phyloP scores from a whole-genome alignment of 2,329 filamentous ascomycete species.

The Seiridium unicorne region DNA sequence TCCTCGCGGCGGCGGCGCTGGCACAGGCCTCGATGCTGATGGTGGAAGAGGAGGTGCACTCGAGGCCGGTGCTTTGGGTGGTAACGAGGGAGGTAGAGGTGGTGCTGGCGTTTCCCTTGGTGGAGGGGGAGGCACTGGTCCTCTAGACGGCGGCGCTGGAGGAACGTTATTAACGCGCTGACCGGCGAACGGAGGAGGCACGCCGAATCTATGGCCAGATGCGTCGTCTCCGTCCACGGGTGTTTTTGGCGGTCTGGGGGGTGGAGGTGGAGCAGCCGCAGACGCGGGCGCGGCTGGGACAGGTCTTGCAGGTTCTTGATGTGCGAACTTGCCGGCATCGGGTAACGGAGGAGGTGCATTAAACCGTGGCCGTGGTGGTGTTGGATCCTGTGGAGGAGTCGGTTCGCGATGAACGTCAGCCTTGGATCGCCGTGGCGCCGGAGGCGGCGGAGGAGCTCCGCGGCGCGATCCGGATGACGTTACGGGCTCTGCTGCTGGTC shows the following conservation, averaged over 20 bases:
- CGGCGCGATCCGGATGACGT: slow-evolving; percentile 37
- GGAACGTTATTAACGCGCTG: slow-evolving; percentile 59
- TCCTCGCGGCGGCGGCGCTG: slow-evolving; percentile 46
- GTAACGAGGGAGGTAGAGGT: slow-evolving; percentile 39
- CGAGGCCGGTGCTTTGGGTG: slow-evolving; percentile 45
- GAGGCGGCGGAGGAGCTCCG: slow-evolving; percentile 51
- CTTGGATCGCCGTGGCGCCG: slow-evolving; percentile 60
- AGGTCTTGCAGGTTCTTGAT: slow-evolving; percentile 46
- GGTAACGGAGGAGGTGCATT: slow-evolving; percentile 83
- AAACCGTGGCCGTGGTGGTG: slow-evolving; percentile 73
- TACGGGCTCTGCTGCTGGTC: slow-evolving; percentile 26
- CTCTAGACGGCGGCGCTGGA: slow-evolving; percentile 73
- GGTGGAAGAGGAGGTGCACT: slow-evolving; percentile 47
- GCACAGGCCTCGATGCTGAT: slow-evolving; percentile 48
- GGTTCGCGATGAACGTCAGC: slow-evolving; percentile 43
- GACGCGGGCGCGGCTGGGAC: slow-evolving; percentile 48
- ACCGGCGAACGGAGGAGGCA: slow-evolving; percentile 77
- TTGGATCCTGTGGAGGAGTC: slow-evolving; percentile 68
- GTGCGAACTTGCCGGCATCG: slow-evolving; percentile 84
- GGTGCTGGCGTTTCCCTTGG: slow-evolving; percentile 44
- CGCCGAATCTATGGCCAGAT: slow-evolving; percentile 60
- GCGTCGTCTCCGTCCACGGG: slow-evolving; percentile 61
- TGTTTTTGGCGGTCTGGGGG: slow-evolving; percentile 68
- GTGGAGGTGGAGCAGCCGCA: slow-evolving; percentile 66
- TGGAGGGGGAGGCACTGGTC: slow-evolving; percentile 70